Conservation (phyloP, 352 stramenopile species). For the Lagenidium giganteum region DNA sequence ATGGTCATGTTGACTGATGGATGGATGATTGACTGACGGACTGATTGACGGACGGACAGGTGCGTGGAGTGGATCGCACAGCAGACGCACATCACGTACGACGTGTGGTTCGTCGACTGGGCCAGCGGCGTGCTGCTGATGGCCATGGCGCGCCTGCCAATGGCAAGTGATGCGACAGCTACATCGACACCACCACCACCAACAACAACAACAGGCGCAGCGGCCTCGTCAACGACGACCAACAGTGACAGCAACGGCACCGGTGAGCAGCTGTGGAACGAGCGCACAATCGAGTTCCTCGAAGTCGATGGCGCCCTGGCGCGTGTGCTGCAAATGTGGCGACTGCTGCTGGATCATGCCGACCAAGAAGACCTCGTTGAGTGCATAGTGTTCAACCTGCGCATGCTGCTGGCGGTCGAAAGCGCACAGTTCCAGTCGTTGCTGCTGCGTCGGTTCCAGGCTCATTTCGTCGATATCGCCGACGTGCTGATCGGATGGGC, state of each 20-base stretch:
- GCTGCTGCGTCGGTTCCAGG: constrained; percentile 40
- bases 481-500: constrained; percentile 68
- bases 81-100: constrained; percentile 25
- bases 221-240: too few relatives aligned
- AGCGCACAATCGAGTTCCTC: constrained; percentile 31
- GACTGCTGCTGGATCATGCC: constrained; percentile 43
- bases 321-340: constrained; percentile 38
- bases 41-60: constrained; percentile 1
- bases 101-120: constrained; percentile 51
- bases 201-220: not conserved
- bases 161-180: not conserved
- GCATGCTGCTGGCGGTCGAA: constrained; percentile 22
- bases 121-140: constrained; percentile 34
- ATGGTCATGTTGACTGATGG: not conserved
- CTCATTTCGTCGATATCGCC: constrained; percentile 67
- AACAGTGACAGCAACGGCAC: too few relatives aligned
- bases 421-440: constrained; percentile 20
- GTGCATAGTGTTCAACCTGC: constrained; percentile 27
- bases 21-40: not conserved
- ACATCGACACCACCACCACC: not conserved
- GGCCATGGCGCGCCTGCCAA: constrained; percentile 27
- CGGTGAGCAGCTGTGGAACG: too few relatives aligned
- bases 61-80: constrained; percentile 48
- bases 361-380: constrained; percentile 30
- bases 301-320: constrained; percentile 38